Base-by-base conservation (phyloP, 495 filamentous ascomycete species). In the Penicillium roqueforti region DNA sequence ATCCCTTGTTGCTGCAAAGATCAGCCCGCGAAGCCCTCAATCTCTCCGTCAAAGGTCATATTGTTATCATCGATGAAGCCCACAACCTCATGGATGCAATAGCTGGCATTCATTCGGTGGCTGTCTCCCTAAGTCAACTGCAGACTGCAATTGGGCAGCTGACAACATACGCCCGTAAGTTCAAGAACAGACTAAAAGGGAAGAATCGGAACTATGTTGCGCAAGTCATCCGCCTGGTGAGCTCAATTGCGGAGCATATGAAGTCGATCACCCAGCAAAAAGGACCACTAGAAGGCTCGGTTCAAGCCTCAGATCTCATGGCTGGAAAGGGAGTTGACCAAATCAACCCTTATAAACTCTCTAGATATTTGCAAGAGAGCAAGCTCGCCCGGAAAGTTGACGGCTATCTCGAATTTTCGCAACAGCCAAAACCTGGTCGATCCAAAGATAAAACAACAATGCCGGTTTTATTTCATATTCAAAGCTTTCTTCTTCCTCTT, bases 51-150 rank as follows among this genome's bases (percentile, higher is more conserved):
- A 91, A 92, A 59, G 86, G 83, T 6, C 92, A 96, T 66, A 78
- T 97, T 2, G 81, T 98, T 20, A 87, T 98, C 39, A 89, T 98
- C 57, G 93, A 98, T 61, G 93, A 98, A 73, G 93, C 95, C 1
- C 93, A 98, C 65, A 98, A 98, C 66, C 80, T 98, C 28, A 97
- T 97, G 84, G 91, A 96, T 68, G 88, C 92, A 2, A 91, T 98
- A 40, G 80, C 89, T 1, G 86, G 83, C 20, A 92, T 96, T 47
- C 83, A 97, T 63, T 95, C 93, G 1, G 81, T 89, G 4, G 81
- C 85, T 36, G 79, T 97, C 23, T 82, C 84, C 9, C 75, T 92
- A 5, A 67, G 64, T 20, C 91, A 97, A 57, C 69, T 97, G 16
- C 78, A 84, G 51, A 79, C 75, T 23, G 86, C 88, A 13, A 79